phyloP scores from a whole-genome alignment of 805 yeast species.

The Cyberlindnera subsufficiens region DNA sequence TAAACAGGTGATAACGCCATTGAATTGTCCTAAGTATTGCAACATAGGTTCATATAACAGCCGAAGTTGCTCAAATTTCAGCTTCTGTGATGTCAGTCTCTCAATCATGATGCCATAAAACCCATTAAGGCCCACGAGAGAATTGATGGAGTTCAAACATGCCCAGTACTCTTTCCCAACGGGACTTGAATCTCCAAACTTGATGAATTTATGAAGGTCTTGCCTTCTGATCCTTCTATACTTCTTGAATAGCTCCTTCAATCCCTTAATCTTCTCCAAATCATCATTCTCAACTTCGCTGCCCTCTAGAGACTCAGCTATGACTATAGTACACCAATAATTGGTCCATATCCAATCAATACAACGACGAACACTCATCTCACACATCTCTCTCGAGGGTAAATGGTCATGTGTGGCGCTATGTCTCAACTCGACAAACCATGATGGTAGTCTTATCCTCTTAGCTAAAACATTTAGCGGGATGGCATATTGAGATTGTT shows the following conservation, averaged over 20 bases:
- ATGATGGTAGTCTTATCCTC: constrained; percentile 61
- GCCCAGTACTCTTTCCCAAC: constrained; percentile 39
- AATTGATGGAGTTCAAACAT: constrained; percentile 24
- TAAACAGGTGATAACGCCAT: constrained; percentile 8
- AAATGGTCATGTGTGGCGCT: constrained; percentile 84
- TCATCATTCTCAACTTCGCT: constrained; percentile 28
- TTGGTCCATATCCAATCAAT: constrained; percentile 66
- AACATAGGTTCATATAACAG: constrained; percentile 27
- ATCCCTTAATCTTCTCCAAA: constrained; percentile 6
- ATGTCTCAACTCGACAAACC: constrained; percentile 87
- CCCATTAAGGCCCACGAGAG: constrained; percentile 4
- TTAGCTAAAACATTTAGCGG: constrained; percentile 74
- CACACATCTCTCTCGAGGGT: constrained; percentile 65
- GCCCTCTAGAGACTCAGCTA: constrained; percentile 26
- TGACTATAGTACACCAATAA: constrained; percentile 53
- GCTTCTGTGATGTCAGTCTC: constrained; percentile 28
- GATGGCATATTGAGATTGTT: constrained; percentile 70
- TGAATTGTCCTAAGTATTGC: constrained; percentile 2
- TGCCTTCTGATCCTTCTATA: constrained; percentile 46
- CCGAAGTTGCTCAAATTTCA: constrained; percentile 20
- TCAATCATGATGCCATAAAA: constrained; percentile 27
- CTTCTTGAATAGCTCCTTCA: constrained; percentile 35
- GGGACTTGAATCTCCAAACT: constrained; percentile 38
- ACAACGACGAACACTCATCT: constrained; percentile 55
- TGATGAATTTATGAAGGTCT: constrained; percentile 33